Base-by-base conservation (phyloP, 164 flowering plant genomes). In the Vitis amurensis region DNA sequence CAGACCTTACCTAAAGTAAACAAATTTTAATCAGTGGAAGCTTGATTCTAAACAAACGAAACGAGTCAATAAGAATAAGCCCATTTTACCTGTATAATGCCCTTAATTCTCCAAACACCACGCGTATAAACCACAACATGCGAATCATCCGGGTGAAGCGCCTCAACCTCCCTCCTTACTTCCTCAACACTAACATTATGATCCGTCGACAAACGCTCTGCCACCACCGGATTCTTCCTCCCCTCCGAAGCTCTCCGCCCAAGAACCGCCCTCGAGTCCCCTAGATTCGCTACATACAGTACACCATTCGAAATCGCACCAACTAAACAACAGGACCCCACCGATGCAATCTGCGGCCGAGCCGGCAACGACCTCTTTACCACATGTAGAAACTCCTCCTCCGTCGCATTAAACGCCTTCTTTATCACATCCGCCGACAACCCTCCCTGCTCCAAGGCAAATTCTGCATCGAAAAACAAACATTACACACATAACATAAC, bases 91-190 rank as follows among this genome's bases (percentile, higher is more conserved):
- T 93, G 98, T 69, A 93, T 93, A 70, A 94, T 94, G 62, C 98
- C 98, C 76, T 94, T 94, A 49, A 94, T 86, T 72, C 98, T 82
- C 97, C 98, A 94, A 74, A 94, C 98, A 47, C 98, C 98, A 17
- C 91, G 88, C 47, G 75, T 84, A 68, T 81, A 77, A 3, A 94
- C 82, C 29, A 94, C 97, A 65, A 94, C 77, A 74, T 90, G 94
- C 0, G 93, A 72, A 85, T 94, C 98, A 78, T 94, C 97, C 1
- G 98, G 98, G 71, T 94, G 97, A 76, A 87, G 91, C 1, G 87
- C 94, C 72, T 80, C 81, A 52, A 90, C 86, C 68, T 90, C 94
- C 75, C 76, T 86, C 74, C 94, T 84, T 29, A 90, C 94, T 30
- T 90, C 91, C 78, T 90, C 98, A 63, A 70, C 91, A 1, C 78